Base-by-base conservation (phyloP, 2,329 filamentous ascomycete species). In the Fusarium subtropicale region DNA sequence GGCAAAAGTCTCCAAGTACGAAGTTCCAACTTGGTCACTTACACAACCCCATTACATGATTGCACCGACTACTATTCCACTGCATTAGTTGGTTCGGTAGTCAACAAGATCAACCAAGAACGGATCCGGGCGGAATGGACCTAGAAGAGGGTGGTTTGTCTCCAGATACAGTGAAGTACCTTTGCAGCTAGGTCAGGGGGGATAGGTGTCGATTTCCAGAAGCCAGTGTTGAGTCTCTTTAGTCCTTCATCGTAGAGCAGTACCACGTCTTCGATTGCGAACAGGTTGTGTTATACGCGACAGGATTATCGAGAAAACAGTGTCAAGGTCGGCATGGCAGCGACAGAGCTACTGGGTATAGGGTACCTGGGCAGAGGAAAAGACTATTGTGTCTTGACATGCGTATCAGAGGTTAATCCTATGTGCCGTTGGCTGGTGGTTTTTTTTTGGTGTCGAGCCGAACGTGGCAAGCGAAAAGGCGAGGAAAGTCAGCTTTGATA, bases 61-160 rank as follows among this genome's bases (percentile, higher is more conserved):
- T n/a, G 53, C 18, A 53, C 46, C 69, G 31, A 56, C 50, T 3
- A 63, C 30, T 10, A 63, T 26, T 30, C 34, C 44, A 31, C 53
- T 69, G 16, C 66, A 63, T 28, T 63, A 22, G 20, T 24, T 26
- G 18, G 22, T 18, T 20, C 34, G 44, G 13, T 64, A 62, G 18
- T 62, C 55, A 10, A 80, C 60, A 4, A 82, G 69, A 54, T 82
- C 78, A 8, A 63, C 46, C 30, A 82, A 60, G 50, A 82, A 80
- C 1, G 79, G 58, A 22, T 71, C 20, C 0, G 80, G 69, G 26
- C 81, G 74, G 51, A 82, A 82, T 1, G 74, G 56, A 2, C 77
- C 78, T 15, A 82, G 62, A 2, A 82, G 69, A 0, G 80, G 79
- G 54, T 81, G 78, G 15, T 82, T 80, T 3, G 79, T 81, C 52